Evolutionary conservation across 2,329 filamentous ascomycete genomes (phyloP), one percentile per base, ranked within the genome.

Genomic region (Penicillium sp.): DNA sequence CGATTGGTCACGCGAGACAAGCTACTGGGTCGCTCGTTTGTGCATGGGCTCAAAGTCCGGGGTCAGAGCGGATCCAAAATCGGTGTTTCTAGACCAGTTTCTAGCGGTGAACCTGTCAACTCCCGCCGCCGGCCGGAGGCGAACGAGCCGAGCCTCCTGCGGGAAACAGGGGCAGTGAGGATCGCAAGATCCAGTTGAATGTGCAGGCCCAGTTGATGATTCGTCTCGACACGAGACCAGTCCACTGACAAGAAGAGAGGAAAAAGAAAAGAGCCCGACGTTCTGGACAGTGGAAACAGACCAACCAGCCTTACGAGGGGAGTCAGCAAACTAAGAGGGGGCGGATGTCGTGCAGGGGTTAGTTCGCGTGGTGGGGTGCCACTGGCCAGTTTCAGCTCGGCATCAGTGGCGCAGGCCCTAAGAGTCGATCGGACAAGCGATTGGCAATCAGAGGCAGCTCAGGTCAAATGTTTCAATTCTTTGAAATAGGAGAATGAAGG

Each of bases 281-380:
- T 49, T n/a, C n/a, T 20, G 47, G 17, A 20, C 28, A 22, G 22
- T 22, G 22, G 22, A 22, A 22, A 20, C 11, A 49, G 47, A 35
- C 28, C 47, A 49, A 49, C 31, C 47, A 49, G 47, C 47, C 45
- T 48, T 34, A 34, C 45, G 15, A 48, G 45, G 45, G n/a, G 15
- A 48, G 45, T 28, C 45, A 31, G 31, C 31, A 35, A 49, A 51
- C 45, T 53, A 22, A 3, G 22, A 22, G 14, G 48, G 45, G 20
- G 50, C 20, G 42, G 51, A 58, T 58, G 48, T 41, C 55, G 48
- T 61, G 55, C 59, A 61, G 59, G 59, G 52, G 22, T 55, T 61
- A 53, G 47, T 42, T 34, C 52, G 22, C 20, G 38, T 31, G 52
- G 57, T 51, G 57, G 57, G 43, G 43, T 4, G n/a, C n/a, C n/a